Evolutionary conservation across 192 early-diverging fungal genomes (phyloP), one percentile per base, ranked within the genome.

Genomic region (Backusella australiensis): DNA sequence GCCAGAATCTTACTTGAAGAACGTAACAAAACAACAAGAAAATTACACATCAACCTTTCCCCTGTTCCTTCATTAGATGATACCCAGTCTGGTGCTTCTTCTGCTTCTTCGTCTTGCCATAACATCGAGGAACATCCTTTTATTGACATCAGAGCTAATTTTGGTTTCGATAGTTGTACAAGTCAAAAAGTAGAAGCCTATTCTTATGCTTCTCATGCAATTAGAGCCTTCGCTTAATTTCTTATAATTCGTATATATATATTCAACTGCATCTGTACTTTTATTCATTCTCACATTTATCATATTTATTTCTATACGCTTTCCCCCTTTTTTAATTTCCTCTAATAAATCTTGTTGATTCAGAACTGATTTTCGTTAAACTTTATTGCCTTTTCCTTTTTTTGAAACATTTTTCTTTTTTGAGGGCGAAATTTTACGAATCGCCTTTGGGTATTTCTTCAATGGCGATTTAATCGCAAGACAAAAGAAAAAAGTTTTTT

Each of bases 1-100:
- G 66, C 66, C 0, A 29, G 39, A 53, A 35, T 68, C 6, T 38
- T 76, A 21, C 52, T 75, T 56, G 34, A 69, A 63, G 42, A 74
- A 63, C 78, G 78, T 14, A 73, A 59, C 17, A 42, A 73, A 21
- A 4, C 26, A 26, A 59, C 66, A 42, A 67, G 49, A 32, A 35
- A 69, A 23, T 29, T 70, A 34, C 71, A 69, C 41, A 56, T 73
- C 26, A 23, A 67, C 1, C 32, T 70, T n/a, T 68, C 71, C 9
- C 44, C 71, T 34, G 35, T 66, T 7, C 70, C 65, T 32, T 72
- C 70, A 32, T 34, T 79, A 17, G 46, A 59, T 14, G 26, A 21
- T 0, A n/a, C 14, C 11, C 29, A 6, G 4, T 59, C 78, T 42
- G 21, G 34, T 44, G 34, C 34, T 7, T 72, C 70, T 12, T 69